Evolutionary conservation across 164 flowering plant genomes (phyloP).

Genomic region (Umbilicus rupestris): DNA sequence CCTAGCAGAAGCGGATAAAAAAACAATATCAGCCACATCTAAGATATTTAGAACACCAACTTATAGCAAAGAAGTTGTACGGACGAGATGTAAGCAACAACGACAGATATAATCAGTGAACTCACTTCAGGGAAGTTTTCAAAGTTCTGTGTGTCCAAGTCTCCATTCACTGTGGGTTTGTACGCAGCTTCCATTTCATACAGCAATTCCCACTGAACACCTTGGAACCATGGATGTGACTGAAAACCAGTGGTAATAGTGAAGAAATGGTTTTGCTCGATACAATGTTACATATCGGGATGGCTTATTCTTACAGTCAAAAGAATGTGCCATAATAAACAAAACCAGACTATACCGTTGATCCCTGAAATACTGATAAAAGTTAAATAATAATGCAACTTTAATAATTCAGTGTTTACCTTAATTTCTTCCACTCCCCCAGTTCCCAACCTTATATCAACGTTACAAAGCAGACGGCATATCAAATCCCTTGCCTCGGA

Average conservation of each 20-base stretch:
- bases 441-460: slow-evolving; percentile 71
- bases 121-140: slow-evolving; percentile 71
- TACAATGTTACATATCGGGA: not conserved
- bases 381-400: not conserved
- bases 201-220: slow-evolving; percentile 51
- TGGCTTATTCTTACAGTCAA: not conserved
- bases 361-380: not conserved
- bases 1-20: slow-evolving; percentile 22
- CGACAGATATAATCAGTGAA: slow-evolving; percentile 3
- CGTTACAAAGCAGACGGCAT: slow-evolving; percentile 70
- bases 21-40: slow-evolving; percentile 1
- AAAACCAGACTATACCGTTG: not conserved
- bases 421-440: slow-evolving; percentile 80
- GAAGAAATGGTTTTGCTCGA: not conserved
- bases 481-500: slow-evolving; percentile 71
- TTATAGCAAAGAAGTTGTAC: not conserved
- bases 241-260: slow-evolving; percentile 16
- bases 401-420: slow-evolving; percentile 24
- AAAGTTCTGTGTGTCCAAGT: slow-evolving; percentile 72
- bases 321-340: not conserved
- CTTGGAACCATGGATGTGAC: slow-evolving; percentile 70
- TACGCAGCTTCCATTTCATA: slow-evolving; percentile 78
- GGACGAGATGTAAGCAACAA: not conserved
- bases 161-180: slow-evolving; percentile 59
- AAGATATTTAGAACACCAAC: not conserved